Evolutionary conservation across 306 rosid species (phyloP), one percentile per base, ranked within the genome.

Genomic region (Quercus ilex): DNA sequence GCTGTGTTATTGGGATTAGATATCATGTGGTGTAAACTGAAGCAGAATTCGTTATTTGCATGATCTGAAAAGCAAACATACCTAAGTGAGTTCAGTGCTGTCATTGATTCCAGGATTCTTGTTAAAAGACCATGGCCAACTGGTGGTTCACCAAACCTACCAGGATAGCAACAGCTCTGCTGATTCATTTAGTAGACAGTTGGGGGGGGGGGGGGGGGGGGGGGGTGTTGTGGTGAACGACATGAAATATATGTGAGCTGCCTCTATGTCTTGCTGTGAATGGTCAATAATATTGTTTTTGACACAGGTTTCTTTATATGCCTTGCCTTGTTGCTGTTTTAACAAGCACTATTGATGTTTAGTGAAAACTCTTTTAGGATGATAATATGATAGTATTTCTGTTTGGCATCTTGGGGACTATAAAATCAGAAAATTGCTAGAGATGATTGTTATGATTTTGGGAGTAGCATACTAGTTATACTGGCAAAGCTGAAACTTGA

Each of bases 201-300:
- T 49, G 53, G 53, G 46, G 46, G 12, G 0, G 25, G 25, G 25
- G 25, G 25, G 25, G 25, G 25, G 25, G 53, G 17, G 46, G 43
- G 3, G 0, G 1, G 7, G n/a, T n/a, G n/a, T n/a, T n/a, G n/a
- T n/a, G 10, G 9, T 10, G 11, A 49, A 46, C 0, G 0, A 11
- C 15, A 49, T 12, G 69, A 5, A 26, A 12, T 26, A 13, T 28
- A 18, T 28, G 41, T 49, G 69, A 13, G 69, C 41, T 28, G 20
- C n/a, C 65, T 26, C 43, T 63, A 31, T 2, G 20, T 63, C 41
- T 33, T 63, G 43, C 69, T 63, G 43, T 3, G 1, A 6, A 0
- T 10, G 8, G 31, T 60, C 67, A 25, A 25, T 60, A 14, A 21
- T 11, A 11, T 25, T 28, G 10, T 28, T 12, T 26, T 12, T 1